Evolutionary conservation across 1,139 yeast species (phyloP).

Genomic region (Diutina neorugosa): DNA sequence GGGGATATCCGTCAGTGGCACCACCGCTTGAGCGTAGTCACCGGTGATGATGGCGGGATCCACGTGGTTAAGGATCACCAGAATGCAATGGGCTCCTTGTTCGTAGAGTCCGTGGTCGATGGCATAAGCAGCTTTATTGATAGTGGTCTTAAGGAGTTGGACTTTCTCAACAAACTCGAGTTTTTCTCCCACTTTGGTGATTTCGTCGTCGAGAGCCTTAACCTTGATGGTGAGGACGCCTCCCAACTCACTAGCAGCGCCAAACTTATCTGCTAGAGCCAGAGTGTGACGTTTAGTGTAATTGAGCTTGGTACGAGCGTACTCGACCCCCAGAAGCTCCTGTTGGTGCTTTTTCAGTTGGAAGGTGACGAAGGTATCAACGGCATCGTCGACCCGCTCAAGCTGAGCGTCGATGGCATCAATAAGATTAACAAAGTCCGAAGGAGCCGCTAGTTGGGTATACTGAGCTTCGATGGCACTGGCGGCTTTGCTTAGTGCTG

Average conservation of each 20-base stretch:
- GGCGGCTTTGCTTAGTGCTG: neutral
- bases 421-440: neutral
- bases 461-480: neutral
- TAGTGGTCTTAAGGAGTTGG: slow-evolving; percentile 48
- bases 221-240: slow-evolving; percentile 57
- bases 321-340: slow-evolving; percentile 25
- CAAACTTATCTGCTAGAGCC: slow-evolving; percentile 37
- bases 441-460: neutral
- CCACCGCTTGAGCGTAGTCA: slow-evolving; percentile 67
- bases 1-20: slow-evolving; percentile 89
- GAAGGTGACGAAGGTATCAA: slow-evolving; percentile 11
- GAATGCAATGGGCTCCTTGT: slow-evolving; percentile 55
- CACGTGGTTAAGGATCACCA: slow-evolving; percentile 35
- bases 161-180: slow-evolving; percentile 55
- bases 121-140: slow-evolving; percentile 58
- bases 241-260: slow-evolving; percentile 56
- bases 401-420: slow-evolving; percentile 15
- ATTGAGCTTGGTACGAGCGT: slow-evolving; percentile 25
- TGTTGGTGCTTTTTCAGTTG: slow-evolving; percentile 23
- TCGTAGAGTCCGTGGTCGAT: slow-evolving; percentile 61
- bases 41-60: slow-evolving; percentile 44
- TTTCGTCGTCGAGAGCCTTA: slow-evolving; percentile 58
- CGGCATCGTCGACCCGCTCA: slow-evolving; percentile 8
- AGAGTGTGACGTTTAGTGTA: slow-evolving; percentile 27
- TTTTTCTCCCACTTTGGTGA: slow-evolving; percentile 53